Evolutionary conservation across 2,329 filamentous ascomycete genomes (phyloP), one percentile per base, ranked within the genome.

Genomic region (Elsinoe ampelina): DNA sequence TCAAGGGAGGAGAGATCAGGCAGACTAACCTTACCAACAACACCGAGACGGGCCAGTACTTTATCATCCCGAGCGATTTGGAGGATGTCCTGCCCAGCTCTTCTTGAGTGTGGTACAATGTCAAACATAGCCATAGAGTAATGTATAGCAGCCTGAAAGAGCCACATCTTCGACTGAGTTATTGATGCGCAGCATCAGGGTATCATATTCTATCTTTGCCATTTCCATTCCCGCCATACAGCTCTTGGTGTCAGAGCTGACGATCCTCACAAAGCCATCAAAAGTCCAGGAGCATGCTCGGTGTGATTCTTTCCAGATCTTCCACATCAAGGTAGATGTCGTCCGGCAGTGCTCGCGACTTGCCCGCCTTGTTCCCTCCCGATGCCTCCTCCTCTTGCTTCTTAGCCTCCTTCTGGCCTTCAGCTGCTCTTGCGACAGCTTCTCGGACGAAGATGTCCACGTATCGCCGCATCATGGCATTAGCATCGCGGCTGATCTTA

Each of bases 371-470:
- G 12, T 60, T 61, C 30, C 52, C 59, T 19, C 38, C 47, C 58
- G 32, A 3, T 90, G 3, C 81, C 83, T 58, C 81, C 77, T 63
- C 66, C 45, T 64, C 66, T 34, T 59, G 59, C 59, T 61, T 66
- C 60, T 58, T 62, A 63, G 34, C 70, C 69, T 70, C 76, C 72
- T 39, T 69, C 67, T 85, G 84, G 75, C 89, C 86, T 58, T 83
- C 82, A 8, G 84, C 81, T 38, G 88, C 84, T 66, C 92, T 74
- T 13, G 89, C 89, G 67, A 97, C 83, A 1, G 89, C 89, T 73
- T 97, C 92, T 60, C 87, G 80, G 55, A 95, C 86, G 72, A 96
- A 97, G 0, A 92, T 82, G 70, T 96, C 89, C 71, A 96, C 80
- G 68, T 97, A 97, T 72, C 86, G 89, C 12, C 83, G 86, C 58